phyloP scores from a whole-genome alignment of 768 basidiomycete species.

The Mycena haematopus region DNA sequence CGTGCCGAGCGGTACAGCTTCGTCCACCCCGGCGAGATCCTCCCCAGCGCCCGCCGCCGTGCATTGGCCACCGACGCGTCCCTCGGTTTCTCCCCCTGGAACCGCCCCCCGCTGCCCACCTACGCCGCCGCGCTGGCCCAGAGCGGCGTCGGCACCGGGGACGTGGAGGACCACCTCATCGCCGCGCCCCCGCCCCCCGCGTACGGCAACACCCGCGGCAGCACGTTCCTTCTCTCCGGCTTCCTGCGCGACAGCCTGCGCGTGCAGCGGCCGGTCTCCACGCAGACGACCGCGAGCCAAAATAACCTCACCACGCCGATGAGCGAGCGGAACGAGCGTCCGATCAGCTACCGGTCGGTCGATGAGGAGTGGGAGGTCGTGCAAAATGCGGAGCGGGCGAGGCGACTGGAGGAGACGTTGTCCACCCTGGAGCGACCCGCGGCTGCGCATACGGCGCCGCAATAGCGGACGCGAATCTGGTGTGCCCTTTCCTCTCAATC shows the following conservation, averaged over 20 bases:
- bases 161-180: slow-evolving; percentile 75
- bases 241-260: background rate
- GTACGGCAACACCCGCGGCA: slow-evolving; percentile 78
- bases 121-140: slow-evolving; percentile 75
- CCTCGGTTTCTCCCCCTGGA: slow-evolving; percentile 70
- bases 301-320: slow-evolving; percentile 38
- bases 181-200: slow-evolving; percentile 75
- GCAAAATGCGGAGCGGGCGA: slow-evolving; percentile 58
- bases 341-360: slow-evolving; percentile 59
- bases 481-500: no score
- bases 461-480: background rate
- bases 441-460: background rate
- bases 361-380: slow-evolving; percentile 66
- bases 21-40: slow-evolving; percentile 63
- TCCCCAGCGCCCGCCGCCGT: slow-evolving; percentile 47
- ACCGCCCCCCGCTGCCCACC: slow-evolving; percentile 70
- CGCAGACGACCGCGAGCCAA: slow-evolving; percentile 53
- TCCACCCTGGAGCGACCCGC: slow-evolving; percentile 47
- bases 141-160: slow-evolving; percentile 73
- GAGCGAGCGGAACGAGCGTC: slow-evolving; percentile 43
- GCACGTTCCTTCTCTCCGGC: slow-evolving; percentile 51
- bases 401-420: slow-evolving; percentile 62
- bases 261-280: slow-evolving; percentile 49
- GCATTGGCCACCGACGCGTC: slow-evolving; percentile 32
- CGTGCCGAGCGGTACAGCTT: slow-evolving; percentile 69